Percentiles rank a stretch among this genome's conserved stretches.
Evolutionary conservation across 345 rosid genomes (phyloP).

Genomic region (Camelina neglecta): DNA sequence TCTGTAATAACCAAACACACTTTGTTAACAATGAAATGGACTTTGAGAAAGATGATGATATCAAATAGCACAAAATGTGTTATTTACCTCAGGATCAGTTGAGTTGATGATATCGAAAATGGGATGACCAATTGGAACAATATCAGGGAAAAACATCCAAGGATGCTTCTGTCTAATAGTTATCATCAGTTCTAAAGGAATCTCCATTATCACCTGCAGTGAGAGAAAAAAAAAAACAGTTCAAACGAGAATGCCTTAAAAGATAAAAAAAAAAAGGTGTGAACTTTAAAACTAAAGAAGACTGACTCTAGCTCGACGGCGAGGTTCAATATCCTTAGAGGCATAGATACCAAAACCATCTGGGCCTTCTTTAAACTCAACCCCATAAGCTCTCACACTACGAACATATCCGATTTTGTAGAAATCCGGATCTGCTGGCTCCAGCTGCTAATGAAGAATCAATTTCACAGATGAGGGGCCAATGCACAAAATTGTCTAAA

Average conservation of each 20-base stretch:
- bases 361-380: conserved; percentile 89
- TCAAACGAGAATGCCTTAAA: background rate
- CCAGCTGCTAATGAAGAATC: conserved; percentile 40
- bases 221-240: conserved; percentile 12
- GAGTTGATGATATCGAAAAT: conserved; percentile 92
- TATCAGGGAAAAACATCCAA: conserved; percentile 98
- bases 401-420: conserved; percentile 90
- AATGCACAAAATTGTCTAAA: conserved; percentile 10
- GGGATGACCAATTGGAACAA: conserved; percentile 89
- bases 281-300: conserved; percentile 20
- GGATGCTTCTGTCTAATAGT: conserved; percentile 86
- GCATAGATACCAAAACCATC: conserved; percentile 93
- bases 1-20: conserved; percentile 54
- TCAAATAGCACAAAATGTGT: conserved; percentile 2
- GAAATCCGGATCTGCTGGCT: conserved; percentile 91
- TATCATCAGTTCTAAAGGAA: conserved; percentile 88
- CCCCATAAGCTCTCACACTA: conserved; percentile 86
- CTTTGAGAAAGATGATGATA: conserved; percentile 20
- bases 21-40: background rate
- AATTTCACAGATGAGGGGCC: background rate
- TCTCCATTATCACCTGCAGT: conserved; percentile 87
- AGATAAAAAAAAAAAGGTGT: conserved; percentile 5
- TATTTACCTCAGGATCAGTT: conserved; percentile 80
- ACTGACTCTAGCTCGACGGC: conserved; percentile 86
- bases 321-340: conserved; percentile 84